A percentile compares a stretch with the other conserved stretches of the same genome.
Evolutionary conservation across 371 early-diverging fungal species (phyloP).

Genomic region (Mortierella sp.): DNA sequence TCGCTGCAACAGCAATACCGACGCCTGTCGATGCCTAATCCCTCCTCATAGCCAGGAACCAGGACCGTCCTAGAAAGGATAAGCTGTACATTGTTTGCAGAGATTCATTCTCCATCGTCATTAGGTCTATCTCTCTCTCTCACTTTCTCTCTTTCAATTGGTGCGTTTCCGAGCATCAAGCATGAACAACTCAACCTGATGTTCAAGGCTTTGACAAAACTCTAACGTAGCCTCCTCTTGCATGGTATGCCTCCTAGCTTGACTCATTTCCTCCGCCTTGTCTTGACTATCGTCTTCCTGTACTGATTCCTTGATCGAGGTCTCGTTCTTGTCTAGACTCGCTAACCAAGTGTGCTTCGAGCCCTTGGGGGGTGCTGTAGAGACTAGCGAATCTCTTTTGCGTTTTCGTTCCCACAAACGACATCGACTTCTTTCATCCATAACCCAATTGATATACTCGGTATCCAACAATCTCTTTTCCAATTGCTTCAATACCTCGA

Average conservation of each 20-base stretch:
- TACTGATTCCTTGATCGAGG: conserved; percentile 1
- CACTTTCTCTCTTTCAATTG: background rate
- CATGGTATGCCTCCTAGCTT: background rate
- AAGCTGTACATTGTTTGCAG: too few species aligned
- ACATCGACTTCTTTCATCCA: conserved; percentile 64
- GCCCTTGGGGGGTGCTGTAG: background rate
- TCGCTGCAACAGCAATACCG: too few species aligned
- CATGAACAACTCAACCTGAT: conserved; percentile 29
- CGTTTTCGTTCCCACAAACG: conserved; percentile 40
- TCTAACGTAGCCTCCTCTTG: conserved; percentile 25
- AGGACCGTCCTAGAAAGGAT: too few species aligned
- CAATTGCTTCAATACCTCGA: conserved; percentile 64
- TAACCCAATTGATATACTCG: conserved; percentile 69
- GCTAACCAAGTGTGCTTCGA: background rate
- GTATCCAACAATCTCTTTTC: conserved; percentile 64
- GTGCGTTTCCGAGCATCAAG: conserved; percentile 6
- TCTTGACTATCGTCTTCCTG: background rate
- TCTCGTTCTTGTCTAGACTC: conserved; percentile 9
- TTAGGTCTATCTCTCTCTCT: too few species aligned
- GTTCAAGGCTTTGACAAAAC: conserved; percentile 39
- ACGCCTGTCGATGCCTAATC: too few species aligned
- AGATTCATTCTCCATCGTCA: background rate
- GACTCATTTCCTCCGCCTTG: background rate
- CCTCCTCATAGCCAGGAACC: too few species aligned
- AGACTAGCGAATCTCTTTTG: background rate